A percentile compares a stretch with the other conserved stretches of the same genome.
These are phyloP conservation scores for Thuja plicata DNA, from an alignment of 83 land plant species.

Conservation along the genomic window DNA sequence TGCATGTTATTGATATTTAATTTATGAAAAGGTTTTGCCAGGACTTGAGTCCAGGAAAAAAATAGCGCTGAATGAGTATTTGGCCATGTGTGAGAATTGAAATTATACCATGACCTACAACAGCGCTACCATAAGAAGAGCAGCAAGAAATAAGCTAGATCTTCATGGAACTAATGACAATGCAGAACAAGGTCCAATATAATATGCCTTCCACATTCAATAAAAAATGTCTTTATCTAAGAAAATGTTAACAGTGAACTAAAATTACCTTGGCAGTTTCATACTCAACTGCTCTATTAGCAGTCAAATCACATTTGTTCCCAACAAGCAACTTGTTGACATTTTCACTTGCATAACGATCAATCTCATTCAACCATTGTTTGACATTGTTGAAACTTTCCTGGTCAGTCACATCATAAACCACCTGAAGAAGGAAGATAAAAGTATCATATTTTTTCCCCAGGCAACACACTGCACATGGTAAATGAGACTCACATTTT, in stretches of 20 bases:
- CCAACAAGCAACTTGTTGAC: constrained; percentile 60
- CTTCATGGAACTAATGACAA: background rate
- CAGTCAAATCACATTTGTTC: constrained; percentile 58
- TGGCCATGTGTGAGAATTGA: background rate
- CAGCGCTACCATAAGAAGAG: background rate
- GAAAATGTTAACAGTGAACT: background rate
- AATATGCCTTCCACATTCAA: background rate
- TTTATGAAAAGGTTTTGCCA: no score
- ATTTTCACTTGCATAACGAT: constrained; percentile 59
- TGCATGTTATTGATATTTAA: no score
- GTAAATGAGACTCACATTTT: background rate
- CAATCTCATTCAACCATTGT: constrained; percentile 63
- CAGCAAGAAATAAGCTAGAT: background rate
- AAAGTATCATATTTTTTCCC: background rate
- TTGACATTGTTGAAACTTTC: constrained; percentile 60
- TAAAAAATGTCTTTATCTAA: background rate
- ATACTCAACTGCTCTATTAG: constrained; percentile 54
- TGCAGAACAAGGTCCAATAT: background rate
- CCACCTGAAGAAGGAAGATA: constrained; percentile 43
- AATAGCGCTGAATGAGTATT: no score
- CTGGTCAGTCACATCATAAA: constrained; percentile 79
- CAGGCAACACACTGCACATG: no score
- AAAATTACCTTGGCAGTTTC: constrained; percentile 61
- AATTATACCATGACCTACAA: background rate
- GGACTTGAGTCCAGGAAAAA: no score